Conservation (phyloP, 805 yeast species). For the Yarrowia sp. region DNA sequence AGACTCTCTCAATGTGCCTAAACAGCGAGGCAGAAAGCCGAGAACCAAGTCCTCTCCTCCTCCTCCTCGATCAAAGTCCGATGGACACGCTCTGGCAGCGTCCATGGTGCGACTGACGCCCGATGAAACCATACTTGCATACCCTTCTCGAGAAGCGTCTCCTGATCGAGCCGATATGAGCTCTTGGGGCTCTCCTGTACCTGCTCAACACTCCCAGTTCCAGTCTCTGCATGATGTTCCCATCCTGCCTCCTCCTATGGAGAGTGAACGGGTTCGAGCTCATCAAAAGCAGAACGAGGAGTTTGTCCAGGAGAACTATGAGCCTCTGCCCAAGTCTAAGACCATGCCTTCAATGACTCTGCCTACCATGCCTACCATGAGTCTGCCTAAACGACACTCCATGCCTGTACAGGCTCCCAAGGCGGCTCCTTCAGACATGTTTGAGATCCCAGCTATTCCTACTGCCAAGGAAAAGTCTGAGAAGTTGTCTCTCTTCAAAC, state of each 20-base stretch:
- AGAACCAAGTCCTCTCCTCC: background rate
- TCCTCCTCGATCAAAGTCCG: constrained; percentile 1
- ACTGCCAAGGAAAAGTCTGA: background rate
- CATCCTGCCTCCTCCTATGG: constrained; percentile 8
- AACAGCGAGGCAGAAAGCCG: background rate
- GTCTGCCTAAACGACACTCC: constrained; percentile 4
- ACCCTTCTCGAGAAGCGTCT: constrained; percentile 15
- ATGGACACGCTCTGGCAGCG: constrained; percentile 10
- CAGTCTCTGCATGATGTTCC: background rate
- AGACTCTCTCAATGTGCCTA: background rate
- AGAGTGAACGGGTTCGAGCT: background rate
- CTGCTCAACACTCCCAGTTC: background rate
- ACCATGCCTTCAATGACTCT: constrained; percentile 5
- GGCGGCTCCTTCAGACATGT: background rate
- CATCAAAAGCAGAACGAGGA: background rate
- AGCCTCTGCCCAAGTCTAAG: background rate
- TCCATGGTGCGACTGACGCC: constrained; percentile 7
- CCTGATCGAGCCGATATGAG: background rate
- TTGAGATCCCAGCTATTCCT: constrained; percentile 3
- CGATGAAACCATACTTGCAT: background rate
- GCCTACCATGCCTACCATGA: background rate
- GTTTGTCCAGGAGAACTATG: background rate
- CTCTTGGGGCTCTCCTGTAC: background rate
- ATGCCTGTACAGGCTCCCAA: background rate
- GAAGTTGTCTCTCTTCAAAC: constrained; percentile 5